These are phyloP conservation scores for Leucosporidium scottii DNA, from an alignment of 768 basidiomycete species.

Conservation along the genomic window DNA sequence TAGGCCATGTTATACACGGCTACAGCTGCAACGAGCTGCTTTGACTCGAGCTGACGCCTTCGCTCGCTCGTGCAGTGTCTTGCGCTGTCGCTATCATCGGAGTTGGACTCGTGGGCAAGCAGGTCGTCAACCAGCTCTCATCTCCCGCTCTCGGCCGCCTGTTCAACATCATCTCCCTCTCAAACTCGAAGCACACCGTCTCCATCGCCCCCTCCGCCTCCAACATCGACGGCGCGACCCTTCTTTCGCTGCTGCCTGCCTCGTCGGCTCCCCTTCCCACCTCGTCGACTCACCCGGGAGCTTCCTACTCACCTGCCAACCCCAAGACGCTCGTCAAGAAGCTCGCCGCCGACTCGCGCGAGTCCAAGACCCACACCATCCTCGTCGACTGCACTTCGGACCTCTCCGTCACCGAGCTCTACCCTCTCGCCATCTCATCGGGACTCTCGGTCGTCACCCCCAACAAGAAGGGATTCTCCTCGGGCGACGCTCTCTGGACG, in stretches of 20 bases:
- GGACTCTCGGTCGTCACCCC: constrained; percentile 89
- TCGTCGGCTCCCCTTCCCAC: constrained; percentile 36
- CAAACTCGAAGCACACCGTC: constrained; percentile 44
- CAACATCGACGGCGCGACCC: constrained; percentile 27
- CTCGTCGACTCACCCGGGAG: constrained; percentile 37
- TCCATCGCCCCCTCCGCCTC: constrained; percentile 37
- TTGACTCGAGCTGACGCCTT: no score
- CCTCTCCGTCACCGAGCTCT: constrained; percentile 67
- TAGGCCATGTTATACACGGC: no score
- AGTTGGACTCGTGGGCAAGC: constrained; percentile 83
- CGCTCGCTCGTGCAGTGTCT: no score
- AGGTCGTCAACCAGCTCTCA: constrained; percentile 73
- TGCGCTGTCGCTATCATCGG: constrained; percentile 73
- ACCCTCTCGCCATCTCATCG: constrained; percentile 67
- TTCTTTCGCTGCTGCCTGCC: constrained; percentile 35
- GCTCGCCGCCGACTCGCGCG: constrained; percentile 18
- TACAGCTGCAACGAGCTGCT: no score
- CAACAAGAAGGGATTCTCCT: constrained; percentile 94
- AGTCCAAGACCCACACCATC: constrained; percentile 53
- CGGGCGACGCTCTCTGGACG: constrained; percentile 59
- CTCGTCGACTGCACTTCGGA: constrained; percentile 89
- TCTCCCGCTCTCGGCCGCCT: constrained; percentile 50
- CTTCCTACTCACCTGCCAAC: constrained; percentile 24
- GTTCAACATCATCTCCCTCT: constrained; percentile 44
- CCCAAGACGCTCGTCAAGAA: constrained; percentile 26